phyloP scores from a whole-genome alignment of 2,329 filamentous ascomycete species.

The Beauveria bassiana region DNA sequence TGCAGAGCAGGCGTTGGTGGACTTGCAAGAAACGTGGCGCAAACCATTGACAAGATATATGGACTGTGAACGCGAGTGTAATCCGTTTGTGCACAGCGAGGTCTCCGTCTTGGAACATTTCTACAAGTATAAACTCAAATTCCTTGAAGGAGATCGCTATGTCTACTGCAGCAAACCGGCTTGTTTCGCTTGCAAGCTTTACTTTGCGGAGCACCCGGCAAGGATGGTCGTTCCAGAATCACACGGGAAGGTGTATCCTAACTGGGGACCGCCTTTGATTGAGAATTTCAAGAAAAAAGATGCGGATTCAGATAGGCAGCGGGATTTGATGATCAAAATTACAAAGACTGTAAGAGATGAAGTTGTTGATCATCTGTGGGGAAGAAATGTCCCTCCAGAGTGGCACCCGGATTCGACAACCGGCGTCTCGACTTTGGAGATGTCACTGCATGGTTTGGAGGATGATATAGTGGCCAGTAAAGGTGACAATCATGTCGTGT shows the following conservation, averaged over 20 bases:
- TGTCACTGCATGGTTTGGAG: background rate
- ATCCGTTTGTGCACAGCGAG: slow-evolving; percentile 35
- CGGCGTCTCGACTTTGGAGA: background rate
- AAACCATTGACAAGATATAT: background rate
- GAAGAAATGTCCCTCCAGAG: background rate
- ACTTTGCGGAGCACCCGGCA: slow-evolving; percentile 33
- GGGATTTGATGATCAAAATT: slow-evolving; percentile 3
- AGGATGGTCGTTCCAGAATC: slow-evolving; percentile 23
- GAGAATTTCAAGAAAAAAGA: background rate
- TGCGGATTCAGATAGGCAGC: background rate
- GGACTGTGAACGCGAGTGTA: background rate
- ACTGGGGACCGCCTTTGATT: slow-evolving; percentile 28
- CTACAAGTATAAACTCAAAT: slow-evolving; percentile 22
- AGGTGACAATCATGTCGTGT: background rate
- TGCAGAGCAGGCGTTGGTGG: background rate
- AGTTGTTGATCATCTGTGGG: background rate
- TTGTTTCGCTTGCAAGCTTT: slow-evolving; percentile 41
- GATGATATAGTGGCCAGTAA: background rate
- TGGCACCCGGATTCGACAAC: slow-evolving; percentile 1
- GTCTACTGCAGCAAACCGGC: slow-evolving; percentile 45
- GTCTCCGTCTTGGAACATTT: slow-evolving; percentile 41
- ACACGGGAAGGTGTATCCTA: slow-evolving; percentile 32
- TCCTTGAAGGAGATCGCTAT: slow-evolving; percentile 33
- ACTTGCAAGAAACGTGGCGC: background rate
- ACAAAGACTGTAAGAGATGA: background rate